phyloP scores from a whole-genome alignment of 1,284 basidiomycete species.

The Marasmius sp. region DNA sequence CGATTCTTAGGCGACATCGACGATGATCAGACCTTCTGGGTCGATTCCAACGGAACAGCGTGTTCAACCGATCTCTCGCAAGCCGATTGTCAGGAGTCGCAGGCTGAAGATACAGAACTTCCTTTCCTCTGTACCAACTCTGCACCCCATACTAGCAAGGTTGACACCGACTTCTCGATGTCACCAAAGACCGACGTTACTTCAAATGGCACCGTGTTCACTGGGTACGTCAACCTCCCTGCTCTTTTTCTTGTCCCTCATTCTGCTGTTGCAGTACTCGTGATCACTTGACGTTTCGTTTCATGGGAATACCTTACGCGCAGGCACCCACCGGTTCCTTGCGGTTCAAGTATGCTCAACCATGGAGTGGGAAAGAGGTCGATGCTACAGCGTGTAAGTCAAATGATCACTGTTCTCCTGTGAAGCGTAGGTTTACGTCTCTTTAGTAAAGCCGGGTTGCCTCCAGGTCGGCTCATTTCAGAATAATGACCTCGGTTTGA shows the following conservation, averaged over 20 bases:
- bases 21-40: conserved; percentile 9
- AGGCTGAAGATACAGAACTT: not conserved
- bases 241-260: not conserved
- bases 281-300: conserved; percentile 21
- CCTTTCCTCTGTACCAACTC: conserved; percentile 22
- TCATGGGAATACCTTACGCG: conserved; percentile 23
- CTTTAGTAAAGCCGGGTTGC: conserved; percentile 7
- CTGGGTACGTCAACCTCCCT: conserved; percentile 3
- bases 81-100: not conserved
- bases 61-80: not conserved
- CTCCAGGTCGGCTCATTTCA: conserved; percentile 10
- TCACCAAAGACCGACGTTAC: conserved; percentile 13
- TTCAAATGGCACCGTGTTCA: conserved; percentile 14
- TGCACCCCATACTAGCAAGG: conserved; percentile 17
- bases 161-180: conserved; percentile 19
- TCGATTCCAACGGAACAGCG: not conserved
- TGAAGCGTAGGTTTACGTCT: not conserved
- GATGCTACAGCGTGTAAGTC: conserved; percentile 18
- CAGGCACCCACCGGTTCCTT: conserved; percentile 18
- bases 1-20: conserved; percentile 12
- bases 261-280: conserved; percentile 7
- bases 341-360: conserved; percentile 20
- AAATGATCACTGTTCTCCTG: not conserved
- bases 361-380: conserved; percentile 14
- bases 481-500: conserved; percentile 11